These are phyloP conservation scores for Pseudognaphalium luteoalbum DNA, from an alignment of 129 eudicot genomes.

Conservation along the genomic window DNA sequence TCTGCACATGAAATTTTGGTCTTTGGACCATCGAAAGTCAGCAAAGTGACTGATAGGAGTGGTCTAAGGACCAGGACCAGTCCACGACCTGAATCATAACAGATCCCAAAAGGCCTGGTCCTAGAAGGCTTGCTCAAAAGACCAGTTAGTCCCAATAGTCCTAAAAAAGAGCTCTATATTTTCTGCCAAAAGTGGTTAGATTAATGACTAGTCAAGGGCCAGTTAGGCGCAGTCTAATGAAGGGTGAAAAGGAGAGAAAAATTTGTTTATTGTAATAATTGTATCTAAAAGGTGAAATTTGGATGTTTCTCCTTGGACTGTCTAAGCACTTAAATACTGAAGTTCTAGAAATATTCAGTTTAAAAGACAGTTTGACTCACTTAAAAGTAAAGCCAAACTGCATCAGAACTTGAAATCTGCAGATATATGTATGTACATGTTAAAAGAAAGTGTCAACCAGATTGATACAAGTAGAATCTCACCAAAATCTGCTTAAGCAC, in stretches of 20 bases:
- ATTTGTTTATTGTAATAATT: constrained; percentile 18
- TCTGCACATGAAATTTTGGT: neutral
- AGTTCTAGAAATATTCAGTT: neutral
- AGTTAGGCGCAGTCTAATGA: neutral
- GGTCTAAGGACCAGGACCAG: too few relatives aligned
- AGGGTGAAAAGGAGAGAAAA: neutral
- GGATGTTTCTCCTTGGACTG: constrained; percentile 25
- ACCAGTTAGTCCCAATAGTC: too few relatives aligned
- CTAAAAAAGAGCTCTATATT: neutral
- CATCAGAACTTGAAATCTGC: neutral
- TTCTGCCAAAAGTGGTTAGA: neutral
- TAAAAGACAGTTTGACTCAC: neutral
- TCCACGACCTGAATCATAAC: too few relatives aligned
- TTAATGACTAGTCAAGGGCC: neutral
- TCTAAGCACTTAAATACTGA: constrained; percentile 3
- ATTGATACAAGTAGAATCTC: constrained; percentile 14
- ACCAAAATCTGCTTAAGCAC: neutral
- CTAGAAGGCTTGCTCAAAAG: too few relatives aligned
- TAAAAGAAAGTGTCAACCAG: neutral
- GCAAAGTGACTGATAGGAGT: too few relatives aligned
- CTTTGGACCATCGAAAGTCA: too few relatives aligned
- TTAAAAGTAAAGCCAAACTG: neutral
- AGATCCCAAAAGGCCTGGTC: too few relatives aligned
- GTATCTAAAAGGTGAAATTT: constrained; percentile 29
- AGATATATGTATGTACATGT: neutral